These are phyloP conservation scores for Fraxinus ornus DNA, from an alignment of 305 asterid species.

Conservation along the genomic window DNA sequence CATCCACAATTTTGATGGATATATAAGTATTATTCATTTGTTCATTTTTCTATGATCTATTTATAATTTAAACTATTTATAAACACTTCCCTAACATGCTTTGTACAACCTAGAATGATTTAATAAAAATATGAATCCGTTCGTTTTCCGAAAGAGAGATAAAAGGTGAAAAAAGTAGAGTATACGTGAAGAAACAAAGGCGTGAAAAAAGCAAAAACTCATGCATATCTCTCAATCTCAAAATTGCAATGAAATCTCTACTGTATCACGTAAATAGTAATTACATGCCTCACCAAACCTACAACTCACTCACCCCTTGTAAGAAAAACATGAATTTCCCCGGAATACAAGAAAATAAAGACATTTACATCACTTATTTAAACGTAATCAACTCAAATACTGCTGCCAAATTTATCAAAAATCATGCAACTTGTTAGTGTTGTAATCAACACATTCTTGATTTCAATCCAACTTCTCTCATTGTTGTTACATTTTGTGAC, in stretches of 20 bases:
- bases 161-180: not conserved
- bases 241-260: not conserved
- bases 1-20: not conserved
- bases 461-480: not conserved
- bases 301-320: slow-evolving; percentile 19
- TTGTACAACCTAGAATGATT: too few species aligned
- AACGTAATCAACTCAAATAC: slow-evolving; percentile 15
- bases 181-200: not conserved
- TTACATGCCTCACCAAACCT: slow-evolving; percentile 16
- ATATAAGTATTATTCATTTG: too few species aligned
- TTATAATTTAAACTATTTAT: too few species aligned
- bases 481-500: not conserved
- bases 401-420: not conserved
- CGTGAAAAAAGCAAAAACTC: not conserved
- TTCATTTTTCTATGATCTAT: too few species aligned
- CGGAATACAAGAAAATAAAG: not conserved
- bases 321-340: slow-evolving; percentile 44
- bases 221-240: not conserved
- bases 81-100: not conserved
- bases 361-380: slow-evolving; percentile 15
- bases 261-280: slow-evolving; percentile 33
- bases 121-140: not conserved
- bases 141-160: not conserved
- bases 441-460: not conserved
- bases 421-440: not conserved